Evolutionary conservation across 2,329 filamentous ascomycete species (phyloP).

Genomic region (Aspergillus intermedius): DNA sequence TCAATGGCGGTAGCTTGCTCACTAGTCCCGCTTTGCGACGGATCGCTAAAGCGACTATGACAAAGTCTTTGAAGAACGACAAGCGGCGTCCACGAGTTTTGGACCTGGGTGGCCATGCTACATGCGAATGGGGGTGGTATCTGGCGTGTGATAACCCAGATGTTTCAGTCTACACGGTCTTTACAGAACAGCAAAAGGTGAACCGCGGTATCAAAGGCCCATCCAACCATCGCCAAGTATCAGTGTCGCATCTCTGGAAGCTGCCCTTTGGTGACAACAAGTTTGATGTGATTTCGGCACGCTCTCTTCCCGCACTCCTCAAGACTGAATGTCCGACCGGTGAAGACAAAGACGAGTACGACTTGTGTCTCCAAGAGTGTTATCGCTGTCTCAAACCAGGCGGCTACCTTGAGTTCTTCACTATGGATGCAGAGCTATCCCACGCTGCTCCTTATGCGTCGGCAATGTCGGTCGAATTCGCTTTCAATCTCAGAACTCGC

Average conservation of each 20-base stretch:
- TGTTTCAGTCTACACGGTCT: conserved; percentile 80
- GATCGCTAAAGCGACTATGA: conserved; percentile 24
- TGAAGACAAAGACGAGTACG: conserved; percentile 75
- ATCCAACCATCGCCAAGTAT: conserved; percentile 76
- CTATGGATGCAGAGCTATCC: conserved; percentile 85
- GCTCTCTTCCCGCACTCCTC: conserved; percentile 77
- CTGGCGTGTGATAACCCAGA: conserved; percentile 79
- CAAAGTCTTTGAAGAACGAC: conserved; percentile 16
- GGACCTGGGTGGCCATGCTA: conserved; percentile 76
- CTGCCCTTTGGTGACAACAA: conserved; percentile 79
- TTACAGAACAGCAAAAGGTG: conserved; percentile 65
- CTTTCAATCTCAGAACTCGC: conserved; percentile 77
- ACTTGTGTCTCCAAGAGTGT: conserved; percentile 76
- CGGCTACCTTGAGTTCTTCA: conserved; percentile 82
- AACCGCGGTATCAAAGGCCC: conserved; percentile 76
- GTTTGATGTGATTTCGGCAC: conserved; percentile 87
- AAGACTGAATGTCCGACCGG: conserved; percentile 60
- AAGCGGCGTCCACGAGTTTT: conserved; percentile 58
- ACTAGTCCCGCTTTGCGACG: conserved; percentile 45
- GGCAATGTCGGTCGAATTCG: conserved; percentile 84
- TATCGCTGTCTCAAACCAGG: conserved; percentile 87
- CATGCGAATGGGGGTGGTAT: conserved; percentile 95
- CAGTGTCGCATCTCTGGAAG: conserved; percentile 67
- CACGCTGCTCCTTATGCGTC: conserved; percentile 73
- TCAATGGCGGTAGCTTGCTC: conserved; percentile 56